Evolutionary conservation across 192 early-diverging fungal species (phyloP).

Genomic region (Coemansia sp.): DNA sequence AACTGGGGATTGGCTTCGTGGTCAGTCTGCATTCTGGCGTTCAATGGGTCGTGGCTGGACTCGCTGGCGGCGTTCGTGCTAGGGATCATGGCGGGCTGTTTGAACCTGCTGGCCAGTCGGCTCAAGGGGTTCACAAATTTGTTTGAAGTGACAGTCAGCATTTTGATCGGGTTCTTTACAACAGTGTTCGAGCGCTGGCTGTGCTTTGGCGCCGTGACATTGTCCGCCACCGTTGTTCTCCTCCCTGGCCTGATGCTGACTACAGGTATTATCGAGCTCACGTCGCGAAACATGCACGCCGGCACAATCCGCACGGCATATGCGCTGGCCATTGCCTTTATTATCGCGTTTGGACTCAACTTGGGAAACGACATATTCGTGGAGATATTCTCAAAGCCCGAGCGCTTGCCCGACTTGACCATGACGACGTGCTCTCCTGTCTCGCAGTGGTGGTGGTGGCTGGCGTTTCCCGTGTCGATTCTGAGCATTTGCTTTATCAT

Average conservation of each 20-base stretch:
- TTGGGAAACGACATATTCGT: conserved; percentile 63
- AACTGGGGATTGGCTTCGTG: conserved; percentile 60
- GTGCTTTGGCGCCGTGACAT: conserved; percentile 62
- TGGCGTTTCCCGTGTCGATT: conserved; percentile 59
- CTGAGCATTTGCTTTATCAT: conserved; percentile 59
- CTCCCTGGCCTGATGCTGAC: conserved; percentile 78
- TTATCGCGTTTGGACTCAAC: conserved; percentile 70
- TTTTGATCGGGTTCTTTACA: conserved; percentile 61
- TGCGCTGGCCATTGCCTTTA: conserved; percentile 75
- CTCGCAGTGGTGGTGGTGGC: conserved; percentile 55
- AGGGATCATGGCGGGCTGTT: conserved; percentile 56
- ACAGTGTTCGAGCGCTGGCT: conserved; percentile 56
- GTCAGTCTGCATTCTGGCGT: conserved; percentile 64
- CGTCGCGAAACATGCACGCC: conserved; percentile 81
- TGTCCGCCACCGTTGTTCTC: conserved; percentile 64
- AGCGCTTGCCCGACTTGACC: conserved; percentile 19
- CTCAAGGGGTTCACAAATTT: conserved; percentile 63
- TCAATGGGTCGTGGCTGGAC: conserved; percentile 67
- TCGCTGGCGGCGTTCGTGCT: conserved; percentile 55
- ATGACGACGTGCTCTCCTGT: conserved; percentile 22
- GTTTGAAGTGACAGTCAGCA: conserved; percentile 65
- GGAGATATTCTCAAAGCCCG: conserved; percentile 57
- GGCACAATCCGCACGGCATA: conserved; percentile 81
- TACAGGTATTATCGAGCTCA: conserved; percentile 78
- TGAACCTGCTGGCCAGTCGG: conserved; percentile 62